Evolutionary conservation across 345 rosid species (phyloP), one percentile per base, ranked within the genome.

Genomic region (Sonneratia caseolaris): DNA sequence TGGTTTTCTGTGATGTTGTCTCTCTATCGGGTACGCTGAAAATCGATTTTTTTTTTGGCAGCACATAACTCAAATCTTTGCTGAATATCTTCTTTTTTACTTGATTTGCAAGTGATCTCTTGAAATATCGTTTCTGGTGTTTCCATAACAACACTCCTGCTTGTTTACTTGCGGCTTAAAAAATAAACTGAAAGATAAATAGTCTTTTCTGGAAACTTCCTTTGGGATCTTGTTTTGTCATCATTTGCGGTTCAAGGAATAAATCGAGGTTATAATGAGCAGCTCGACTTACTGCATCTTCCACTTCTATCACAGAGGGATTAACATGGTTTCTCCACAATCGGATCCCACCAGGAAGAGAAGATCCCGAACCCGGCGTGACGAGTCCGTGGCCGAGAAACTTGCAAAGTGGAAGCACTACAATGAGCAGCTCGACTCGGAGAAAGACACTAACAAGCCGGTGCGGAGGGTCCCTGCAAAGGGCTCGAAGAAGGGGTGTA

Each of bases 401-500:
- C 45, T 66, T 13, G 68, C 68, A 24, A 35, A 68, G 18, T 68
- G 49, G 36, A 35, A 27, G n/a, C 45, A 59, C 32, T 13, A 32
- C 6, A 68, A 51, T 19, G 10, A 66, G 51, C 19, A 6, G 49
- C 32, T 35, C 9, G 42, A 48, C 3, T 36, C 68, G 0, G 68
- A 22, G 43, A 56, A 68, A 56, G 51, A 56, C 42, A 19, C 22
- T 9, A 42, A 27, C 38, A 64, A 64, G 38, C 19, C 67, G 15
- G 38, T 2, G 22, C 68, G 68, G 22, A 66, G 11, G 24, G 24
- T 66, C 7, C 96, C 89, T 21, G 80, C 92, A 0, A 85, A 84
- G 79, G 97, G 98, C 11, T 91, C 97, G 0, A 93, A 64, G 64
- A 93, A 88, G 37, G 97, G 97, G 5, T 91, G 98, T 64, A 93